Base-by-base conservation (phyloP, 805 yeast species). In the Allodekkera sacchari region DNA sequence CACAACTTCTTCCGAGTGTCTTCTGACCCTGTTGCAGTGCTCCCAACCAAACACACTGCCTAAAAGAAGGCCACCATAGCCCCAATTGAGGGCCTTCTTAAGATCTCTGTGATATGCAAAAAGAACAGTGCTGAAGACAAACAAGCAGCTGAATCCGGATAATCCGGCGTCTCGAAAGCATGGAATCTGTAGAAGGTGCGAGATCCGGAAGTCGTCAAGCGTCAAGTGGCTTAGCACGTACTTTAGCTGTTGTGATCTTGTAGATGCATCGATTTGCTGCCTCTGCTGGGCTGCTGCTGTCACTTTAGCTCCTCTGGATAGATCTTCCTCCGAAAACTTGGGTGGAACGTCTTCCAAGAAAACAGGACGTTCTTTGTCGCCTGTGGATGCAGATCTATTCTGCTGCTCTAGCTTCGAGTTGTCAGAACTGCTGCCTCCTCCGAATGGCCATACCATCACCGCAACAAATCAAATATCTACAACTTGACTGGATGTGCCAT, bases 31-130 rank as follows among this genome's bases (percentile, higher is more conserved):
- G 36, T 95, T 66, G 54, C 97, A 88, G 56, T 85, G 95, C 52
- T 88, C 96, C 95, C 95, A 88, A 1, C 94, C 83, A 18, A 83
- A 76, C 0, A 83, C 66, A 27, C 83, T 75, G 1, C 96, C 96
- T 14, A 85, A 52, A 34, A 83, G 56, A 41, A 85, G 72, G 3
- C 92, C 94, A 23, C 82, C 81, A 31, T 83, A 64, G 7, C 79
- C 78, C 95, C 96, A 88, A 49, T 88, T 83, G 11, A 73, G 63
- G 1, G 94, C 77, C 38, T 68, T 68, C 7, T 61, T 52, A 0
- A 78, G 66, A 30, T 73, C 71, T 46, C 77, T 77, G 46, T 77
- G 84, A 32, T 77, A 73, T 21, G 79, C 49, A 35, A 80, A 76
- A 22, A 82, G 77, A 18, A 79, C 76, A 0, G 77, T 59, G 0